Conservation (phyloP, 768 basidiomycete species). For the Fomitopsis pulvina region DNA sequence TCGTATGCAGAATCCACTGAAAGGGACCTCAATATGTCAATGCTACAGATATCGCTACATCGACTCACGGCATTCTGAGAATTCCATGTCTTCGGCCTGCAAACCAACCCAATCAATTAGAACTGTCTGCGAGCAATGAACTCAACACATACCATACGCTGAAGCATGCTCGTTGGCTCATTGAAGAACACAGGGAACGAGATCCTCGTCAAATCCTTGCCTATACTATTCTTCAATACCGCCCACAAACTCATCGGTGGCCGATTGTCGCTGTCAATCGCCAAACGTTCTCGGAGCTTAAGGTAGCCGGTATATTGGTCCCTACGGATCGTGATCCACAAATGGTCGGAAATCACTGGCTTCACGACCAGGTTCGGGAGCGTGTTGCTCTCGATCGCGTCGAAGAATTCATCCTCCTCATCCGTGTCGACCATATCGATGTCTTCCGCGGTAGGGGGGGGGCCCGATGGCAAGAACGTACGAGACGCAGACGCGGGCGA, state of each 20-base stretch:
- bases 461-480: not conserved
- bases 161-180: slow-evolving; percentile 93
- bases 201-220: slow-evolving; percentile 95
- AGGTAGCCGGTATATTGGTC: slow-evolving; percentile 63
- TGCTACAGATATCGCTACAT: not conserved
- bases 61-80: slow-evolving; percentile 79
- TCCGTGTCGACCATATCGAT: slow-evolving; percentile 45
- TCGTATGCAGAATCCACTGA: slow-evolving; percentile 79
- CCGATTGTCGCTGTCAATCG: slow-evolving; percentile 66
- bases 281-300: slow-evolving; percentile 51
- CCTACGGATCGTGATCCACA: slow-evolving; percentile 30
- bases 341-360: slow-evolving; percentile 42
- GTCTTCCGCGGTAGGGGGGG: slow-evolving; percentile 20
- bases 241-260: slow-evolving; percentile 92
- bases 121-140: not conserved
- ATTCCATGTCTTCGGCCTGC: slow-evolving; percentile 94
- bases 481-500: slow-evolving; percentile 3
- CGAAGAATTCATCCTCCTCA: slow-evolving; percentile 95
- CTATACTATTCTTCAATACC: slow-evolving; percentile 91
- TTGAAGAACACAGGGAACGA: slow-evolving; percentile 93
- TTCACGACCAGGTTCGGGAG: slow-evolving; percentile 72
- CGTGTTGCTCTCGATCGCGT: slow-evolving; percentile 83
- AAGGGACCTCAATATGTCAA: not conserved
- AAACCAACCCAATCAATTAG: not conserved
- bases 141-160: slow-evolving; percentile 66